Conservation (phyloP, 352 stramenopile genomes). For the Phytopythium ostracodes region DNA sequence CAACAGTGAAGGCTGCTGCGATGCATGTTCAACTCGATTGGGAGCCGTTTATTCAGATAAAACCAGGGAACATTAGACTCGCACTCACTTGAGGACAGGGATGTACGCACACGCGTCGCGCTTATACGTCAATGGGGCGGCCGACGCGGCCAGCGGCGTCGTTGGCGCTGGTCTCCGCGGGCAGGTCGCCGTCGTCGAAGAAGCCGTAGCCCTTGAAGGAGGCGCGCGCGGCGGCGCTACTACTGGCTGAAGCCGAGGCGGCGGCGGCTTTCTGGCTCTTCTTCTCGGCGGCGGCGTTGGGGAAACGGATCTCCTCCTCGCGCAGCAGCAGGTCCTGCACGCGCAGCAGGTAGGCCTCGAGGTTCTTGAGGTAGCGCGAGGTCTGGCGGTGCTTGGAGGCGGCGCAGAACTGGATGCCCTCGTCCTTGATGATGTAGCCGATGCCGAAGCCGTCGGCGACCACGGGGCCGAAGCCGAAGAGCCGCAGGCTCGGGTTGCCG, state of each 20-base stretch:
- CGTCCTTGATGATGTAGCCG: constrained; percentile 97
- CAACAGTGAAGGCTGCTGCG: no score
- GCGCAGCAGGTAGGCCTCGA: constrained; percentile 74
- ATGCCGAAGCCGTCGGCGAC: constrained; percentile 95
- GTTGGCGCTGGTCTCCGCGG: constrained; percentile 25
- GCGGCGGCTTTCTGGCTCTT: constrained; percentile 37
- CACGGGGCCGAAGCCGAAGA: constrained; percentile 94
- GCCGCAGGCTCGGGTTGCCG: constrained; percentile 91
- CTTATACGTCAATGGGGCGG: constrained; percentile 23
- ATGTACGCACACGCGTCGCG: background rate
- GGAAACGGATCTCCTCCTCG: constrained; percentile 76
- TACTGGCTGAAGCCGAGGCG: background rate
- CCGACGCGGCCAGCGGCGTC: constrained; percentile 26
- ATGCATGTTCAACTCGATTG: no score
- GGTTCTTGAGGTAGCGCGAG: constrained; percentile 77
- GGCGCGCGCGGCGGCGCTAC: constrained; percentile 3
- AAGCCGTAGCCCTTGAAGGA: constrained; percentile 80
- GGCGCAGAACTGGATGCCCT: constrained; percentile 87
- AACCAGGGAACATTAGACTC: no score
- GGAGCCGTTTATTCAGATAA: no score
- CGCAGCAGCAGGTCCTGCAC: constrained; percentile 75
- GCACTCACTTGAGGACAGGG: no score
- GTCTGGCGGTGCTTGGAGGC: constrained; percentile 82
- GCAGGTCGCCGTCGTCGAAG: constrained; percentile 55
- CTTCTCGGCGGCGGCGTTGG: constrained; percentile 48